Conservation (phyloP, 306 rosid species). For the Amphicarpaea edgeworthii region DNA sequence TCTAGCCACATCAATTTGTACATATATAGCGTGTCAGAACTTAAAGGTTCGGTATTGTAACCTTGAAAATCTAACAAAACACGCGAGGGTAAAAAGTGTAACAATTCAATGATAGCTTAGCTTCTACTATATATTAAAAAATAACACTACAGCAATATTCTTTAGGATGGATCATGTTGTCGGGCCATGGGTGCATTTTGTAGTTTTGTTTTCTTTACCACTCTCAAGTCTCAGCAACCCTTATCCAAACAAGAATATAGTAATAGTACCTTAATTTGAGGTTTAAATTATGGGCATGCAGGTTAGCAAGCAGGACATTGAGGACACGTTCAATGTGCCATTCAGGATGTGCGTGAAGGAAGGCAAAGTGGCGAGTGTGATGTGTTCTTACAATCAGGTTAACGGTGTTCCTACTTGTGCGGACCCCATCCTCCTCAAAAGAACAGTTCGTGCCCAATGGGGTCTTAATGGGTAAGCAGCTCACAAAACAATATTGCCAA, state of each 20-base stretch:
- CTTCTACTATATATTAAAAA: not conserved
- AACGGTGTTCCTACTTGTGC: conserved; percentile 94
- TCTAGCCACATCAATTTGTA: not conserved
- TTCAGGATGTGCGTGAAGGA: conserved; percentile 84
- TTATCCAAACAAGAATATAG: not conserved
- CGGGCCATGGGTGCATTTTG: not conserved
- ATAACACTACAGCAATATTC: not conserved
- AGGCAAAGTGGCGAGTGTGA: conserved; percentile 88
- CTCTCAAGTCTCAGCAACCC: not conserved
- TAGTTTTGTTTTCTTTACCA: not conserved
- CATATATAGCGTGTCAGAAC: not conserved
- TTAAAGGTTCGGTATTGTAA: not conserved
- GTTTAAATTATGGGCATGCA: conserved; percentile 58
- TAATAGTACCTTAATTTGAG: conserved; percentile 8
- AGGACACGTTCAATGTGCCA: conserved; percentile 84
- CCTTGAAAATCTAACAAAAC: not conserved
- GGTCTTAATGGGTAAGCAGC: conserved; percentile 67
- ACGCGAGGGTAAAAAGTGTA: not conserved
- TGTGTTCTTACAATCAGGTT: conserved; percentile 92
- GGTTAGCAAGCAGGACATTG: conserved; percentile 88
- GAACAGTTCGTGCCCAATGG: conserved; percentile 76
- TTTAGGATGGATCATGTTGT: conserved; percentile 6
- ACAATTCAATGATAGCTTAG: conserved; percentile 1
- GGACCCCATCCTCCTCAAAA: conserved; percentile 73
- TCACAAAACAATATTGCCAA: not conserved